phyloP scores from a whole-genome alignment of 2,329 filamentous ascomycete genomes.

The Fusarium irregulare region DNA sequence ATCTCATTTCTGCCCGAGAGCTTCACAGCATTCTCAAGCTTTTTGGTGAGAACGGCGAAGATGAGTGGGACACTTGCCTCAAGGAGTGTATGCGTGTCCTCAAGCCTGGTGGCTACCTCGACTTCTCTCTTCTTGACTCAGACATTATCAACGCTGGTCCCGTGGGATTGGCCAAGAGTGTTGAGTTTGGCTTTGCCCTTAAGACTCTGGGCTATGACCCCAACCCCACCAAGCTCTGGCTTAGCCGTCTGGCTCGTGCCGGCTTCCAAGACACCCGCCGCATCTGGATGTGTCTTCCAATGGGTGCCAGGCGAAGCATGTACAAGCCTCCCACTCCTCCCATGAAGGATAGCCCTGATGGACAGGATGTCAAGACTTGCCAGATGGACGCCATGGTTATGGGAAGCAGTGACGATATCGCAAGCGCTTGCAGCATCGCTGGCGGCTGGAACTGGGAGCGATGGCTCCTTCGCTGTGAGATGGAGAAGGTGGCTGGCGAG shows the following conservation, averaged over 20 bases:
- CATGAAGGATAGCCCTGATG: conserved; percentile 52
- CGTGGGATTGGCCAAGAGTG: conserved; percentile 81
- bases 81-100: conserved; percentile 89
- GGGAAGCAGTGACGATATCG: conserved; percentile 77
- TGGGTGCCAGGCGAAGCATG: conserved; percentile 66
- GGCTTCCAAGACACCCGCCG: conserved; percentile 86
- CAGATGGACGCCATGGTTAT: conserved; percentile 71
- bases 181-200: conserved; percentile 92
- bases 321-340: conserved; percentile 48
- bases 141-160: conserved; percentile 89
- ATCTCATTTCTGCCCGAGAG: conserved; percentile 89
- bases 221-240: conserved; percentile 81
- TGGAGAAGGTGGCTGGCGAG: conserved; percentile 81
- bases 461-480: conserved; percentile 89
- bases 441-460: conserved; percentile 95
- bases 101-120: conserved; percentile 91
- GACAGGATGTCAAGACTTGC: conserved; percentile 57
- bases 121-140: conserved; percentile 90
- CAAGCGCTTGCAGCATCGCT: conserved; percentile 81
- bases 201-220: conserved; percentile 92
- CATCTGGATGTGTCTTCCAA: conserved; percentile 88
- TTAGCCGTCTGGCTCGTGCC: conserved; percentile 76
- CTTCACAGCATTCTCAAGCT: conserved; percentile 87
- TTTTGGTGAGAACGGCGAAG: conserved; percentile 71
- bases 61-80: conserved; percentile 90